Percentiles rank a stretch among this genome's conserved stretches.
These are phyloP conservation scores for Salvia rosmarinus DNA, from an alignment of 257 asterid species.

Conservation along the genomic window DNA sequence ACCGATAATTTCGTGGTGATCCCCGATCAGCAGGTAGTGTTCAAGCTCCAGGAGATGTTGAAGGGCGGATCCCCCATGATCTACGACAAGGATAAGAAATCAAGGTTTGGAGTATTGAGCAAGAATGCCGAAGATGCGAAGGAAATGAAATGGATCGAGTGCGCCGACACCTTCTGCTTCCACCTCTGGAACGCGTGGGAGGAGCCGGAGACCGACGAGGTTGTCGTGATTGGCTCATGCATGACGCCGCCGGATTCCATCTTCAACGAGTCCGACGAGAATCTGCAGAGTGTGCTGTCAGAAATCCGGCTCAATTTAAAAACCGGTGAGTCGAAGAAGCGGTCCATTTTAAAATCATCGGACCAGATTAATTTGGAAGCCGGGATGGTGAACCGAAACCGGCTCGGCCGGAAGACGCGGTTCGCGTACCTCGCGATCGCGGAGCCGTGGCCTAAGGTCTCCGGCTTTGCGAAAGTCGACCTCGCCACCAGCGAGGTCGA, in stretches of 20 bases:
- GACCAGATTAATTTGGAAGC: constrained; percentile 66
- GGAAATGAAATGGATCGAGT: constrained; percentile 55
- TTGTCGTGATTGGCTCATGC: constrained; percentile 78
- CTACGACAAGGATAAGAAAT: constrained; percentile 54
- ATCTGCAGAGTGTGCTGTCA: constrained; percentile 46
- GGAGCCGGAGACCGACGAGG: constrained; percentile 62
- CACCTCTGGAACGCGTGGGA: constrained; percentile 86
- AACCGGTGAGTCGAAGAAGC: constrained; percentile 55
- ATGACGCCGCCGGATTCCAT: constrained; percentile 80
- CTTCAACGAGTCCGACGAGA: constrained; percentile 65
- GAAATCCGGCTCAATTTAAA: constrained; percentile 65
- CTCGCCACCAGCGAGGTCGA: constrained; percentile 49
- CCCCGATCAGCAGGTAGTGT: constrained; percentile 82
- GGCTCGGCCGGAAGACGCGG: constrained; percentile 60
- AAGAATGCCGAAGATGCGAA: constrained; percentile 41
- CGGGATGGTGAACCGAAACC: constrained; percentile 72
- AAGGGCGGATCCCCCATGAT: constrained; percentile 70
- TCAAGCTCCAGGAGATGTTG: constrained; percentile 70
- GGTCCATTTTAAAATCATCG: constrained; percentile 37
- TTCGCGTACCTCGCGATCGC: constrained; percentile 65
- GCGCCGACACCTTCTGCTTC: constrained; percentile 63
- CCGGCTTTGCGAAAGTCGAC: constrained; percentile 73
- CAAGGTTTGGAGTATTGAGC: constrained; percentile 57
- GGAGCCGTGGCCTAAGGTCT: constrained; percentile 84
- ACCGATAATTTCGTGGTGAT: constrained; percentile 65